Base-by-base conservation (phyloP, 805 yeast species). In the Yueomyces sp. region DNA sequence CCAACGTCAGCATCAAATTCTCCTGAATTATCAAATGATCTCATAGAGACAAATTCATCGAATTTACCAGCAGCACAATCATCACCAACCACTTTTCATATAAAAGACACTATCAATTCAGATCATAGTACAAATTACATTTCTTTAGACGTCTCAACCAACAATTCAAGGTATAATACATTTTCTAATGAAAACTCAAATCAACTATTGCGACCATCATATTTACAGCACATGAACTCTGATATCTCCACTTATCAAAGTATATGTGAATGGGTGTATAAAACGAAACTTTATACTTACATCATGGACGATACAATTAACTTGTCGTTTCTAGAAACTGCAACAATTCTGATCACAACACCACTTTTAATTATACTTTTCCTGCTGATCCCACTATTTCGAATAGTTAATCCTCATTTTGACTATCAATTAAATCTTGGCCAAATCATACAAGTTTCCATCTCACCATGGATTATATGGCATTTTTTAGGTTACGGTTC, bases 261-360 rank as follows among this genome's bases (percentile, higher is more conserved):
- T 6, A 30, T 30, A 6, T 30, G 6, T 6, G 33, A 30, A 6
- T 30, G 33, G 33, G 9, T 30, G 9, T 6, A 30, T 6, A 30
- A 30, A 30, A 6, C 9, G 9, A 30, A 30, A 30, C 9, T 30
- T 6, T 30, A 30, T 30, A 6, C 6, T 30, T 30, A 6, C 9
- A 30, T 30, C 9, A 6, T 9, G 9, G 9, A 30, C 33, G 33
- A 30, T 6, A 9, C 6, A 9, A 6, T 30, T 30, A 6, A 6
- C 6, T 30, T 30, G 6, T 30, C 33, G 9, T 9, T 6, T 26
- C 44, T 42, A 12, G 60, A 56, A 42, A 44, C 49, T 40, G 37
- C 45, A 3, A 46, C 47, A n/a, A 42, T 56, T 32, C 37, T 55
- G 30, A 40, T 52, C 27, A 53, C 57, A 0, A 50, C 60, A 12